Base-by-base conservation (phyloP, 192 early-diverging fungal species). In the Dissophora globulifera region DNA sequence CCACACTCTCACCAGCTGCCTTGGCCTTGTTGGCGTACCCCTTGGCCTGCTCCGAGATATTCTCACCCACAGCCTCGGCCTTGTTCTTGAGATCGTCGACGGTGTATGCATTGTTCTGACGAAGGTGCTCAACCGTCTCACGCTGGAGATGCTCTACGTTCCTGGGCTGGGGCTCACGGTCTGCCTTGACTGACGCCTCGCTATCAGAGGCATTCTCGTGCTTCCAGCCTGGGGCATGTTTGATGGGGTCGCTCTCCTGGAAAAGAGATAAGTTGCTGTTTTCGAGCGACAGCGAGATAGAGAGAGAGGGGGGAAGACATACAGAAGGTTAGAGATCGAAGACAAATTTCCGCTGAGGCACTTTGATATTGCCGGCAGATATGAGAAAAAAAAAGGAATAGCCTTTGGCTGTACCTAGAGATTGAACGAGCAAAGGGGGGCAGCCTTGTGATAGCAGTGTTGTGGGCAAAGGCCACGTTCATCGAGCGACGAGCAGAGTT, bases 181-280 rank as follows among this genome's bases (percentile, higher is more conserved):
- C 67, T 1, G 67, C 67, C 51, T 69, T 69, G 30, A 69, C 58
- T 4, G 17, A 61, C 6, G 67, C 67, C 35, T 69, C 67, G 26
- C 67, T 69, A 3, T 49, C 67, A 2, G 69, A 71, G 16, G 56
- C 62, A 16, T 75, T 60, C 23, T 66, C 70, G 2, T 51, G 38
- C 50, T 62, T 62, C 56, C 70, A 69, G 19, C 67, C 67, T 17
- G 67, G 67, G n/a, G 67, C 67, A 42, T 69, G 58, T 51, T 69
- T 69, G 42, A 69, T 60, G 13, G 52, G 13, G 1, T 58, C 31
- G 2, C 31, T 51, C 5, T 69, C 49, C 4, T 69, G 30, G 30
- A 9, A 33, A 13, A 33, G 31, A 19, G 64, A 16, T 2, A 31
- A 11, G 12, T 48, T 20, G 41, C 43, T 47, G 17, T 27, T 1